Percentiles rank a stretch among this genome's conserved stretches.
Conservation (phyloP, 768 basidiomycete genomes). For the Russula brevipes region DNA sequence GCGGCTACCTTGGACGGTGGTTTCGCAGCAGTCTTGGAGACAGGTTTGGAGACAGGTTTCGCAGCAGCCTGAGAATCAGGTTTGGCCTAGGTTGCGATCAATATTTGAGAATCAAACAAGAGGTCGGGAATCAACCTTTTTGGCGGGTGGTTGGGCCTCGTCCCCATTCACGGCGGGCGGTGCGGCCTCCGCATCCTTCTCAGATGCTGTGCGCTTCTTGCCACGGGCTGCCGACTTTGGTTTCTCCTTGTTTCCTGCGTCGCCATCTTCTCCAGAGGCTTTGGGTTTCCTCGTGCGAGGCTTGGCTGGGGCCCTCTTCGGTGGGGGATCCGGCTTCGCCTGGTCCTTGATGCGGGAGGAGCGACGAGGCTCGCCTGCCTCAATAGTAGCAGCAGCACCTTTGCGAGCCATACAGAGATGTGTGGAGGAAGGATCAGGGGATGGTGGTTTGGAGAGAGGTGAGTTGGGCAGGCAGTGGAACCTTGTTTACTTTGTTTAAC, state of each 20-base stretch:
- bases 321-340: conserved; percentile 47
- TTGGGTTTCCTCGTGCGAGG: conserved; percentile 48
- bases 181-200: conserved; percentile 38
- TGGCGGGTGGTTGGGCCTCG: conserved; percentile 50
- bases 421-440: conserved; percentile 22
- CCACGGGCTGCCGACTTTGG: conserved; percentile 42
- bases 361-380: conserved; percentile 56
- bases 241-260: conserved; percentile 35
- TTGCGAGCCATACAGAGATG: conserved; percentile 59
- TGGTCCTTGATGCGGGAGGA: conserved; percentile 71
- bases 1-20: conserved; percentile 35
- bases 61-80: conserved; percentile 17
- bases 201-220: conserved; percentile 50
- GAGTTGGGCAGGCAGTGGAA: conserved; percentile 18
- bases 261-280: conserved; percentile 33
- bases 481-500: conserved; percentile 27
- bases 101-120: background rate
- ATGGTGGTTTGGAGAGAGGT: conserved; percentile 25
- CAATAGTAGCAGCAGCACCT: conserved; percentile 46
- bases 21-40: conserved; percentile 27
- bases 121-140: conserved; percentile 47
- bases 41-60: conserved; percentile 23
- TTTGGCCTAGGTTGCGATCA: conserved; percentile 17
- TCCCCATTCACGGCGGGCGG: conserved; percentile 37
- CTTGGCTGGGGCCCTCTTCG: conserved; percentile 61